These are phyloP conservation scores for Macrotyloma uniflorum DNA, from an alignment of 306 rosid species.

Conservation along the genomic window DNA sequence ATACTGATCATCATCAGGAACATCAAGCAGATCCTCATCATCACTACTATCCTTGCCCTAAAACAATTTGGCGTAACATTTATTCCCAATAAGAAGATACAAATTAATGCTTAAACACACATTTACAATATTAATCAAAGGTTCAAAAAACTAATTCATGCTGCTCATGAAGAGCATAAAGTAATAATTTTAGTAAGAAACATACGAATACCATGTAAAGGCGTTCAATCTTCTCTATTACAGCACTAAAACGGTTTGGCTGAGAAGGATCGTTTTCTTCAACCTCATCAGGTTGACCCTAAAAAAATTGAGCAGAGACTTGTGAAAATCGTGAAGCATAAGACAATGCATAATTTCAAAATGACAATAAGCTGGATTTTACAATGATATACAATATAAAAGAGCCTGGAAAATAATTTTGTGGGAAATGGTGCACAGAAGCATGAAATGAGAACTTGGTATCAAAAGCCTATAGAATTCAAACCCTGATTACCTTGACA, in stretches of 20 bases:
- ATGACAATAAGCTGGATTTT: slow-evolving; percentile 12
- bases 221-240: slow-evolving; percentile 95
- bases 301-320: slow-evolving; percentile 25
- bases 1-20: slow-evolving; percentile 96
- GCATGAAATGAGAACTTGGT: neutral
- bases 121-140: slow-evolving; percentile 19
- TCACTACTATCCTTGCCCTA: slow-evolving; percentile 98
- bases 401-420: neutral
- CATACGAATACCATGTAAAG: slow-evolving; percentile 73
- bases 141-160: slow-evolving; percentile 23
- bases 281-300: slow-evolving; percentile 69
- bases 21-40: slow-evolving; percentile 75
- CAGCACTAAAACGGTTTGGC: slow-evolving; percentile 95
- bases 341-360: slow-evolving; percentile 15
- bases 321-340: slow-evolving; percentile 28
- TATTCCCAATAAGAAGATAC: slow-evolving; percentile 24
- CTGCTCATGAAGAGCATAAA: neutral
- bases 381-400: neutral
- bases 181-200: slow-evolving; percentile 9
- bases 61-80: slow-evolving; percentile 22
- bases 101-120: slow-evolving; percentile 11
- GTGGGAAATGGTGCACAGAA: neutral
- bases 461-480: slow-evolving; percentile 1
- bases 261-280: slow-evolving; percentile 72
- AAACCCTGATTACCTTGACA: neutral